These are phyloP conservation scores for Haplosporangium sp. DNA, from an alignment of 371 early-diverging fungal species.

Conservation along the genomic window DNA sequence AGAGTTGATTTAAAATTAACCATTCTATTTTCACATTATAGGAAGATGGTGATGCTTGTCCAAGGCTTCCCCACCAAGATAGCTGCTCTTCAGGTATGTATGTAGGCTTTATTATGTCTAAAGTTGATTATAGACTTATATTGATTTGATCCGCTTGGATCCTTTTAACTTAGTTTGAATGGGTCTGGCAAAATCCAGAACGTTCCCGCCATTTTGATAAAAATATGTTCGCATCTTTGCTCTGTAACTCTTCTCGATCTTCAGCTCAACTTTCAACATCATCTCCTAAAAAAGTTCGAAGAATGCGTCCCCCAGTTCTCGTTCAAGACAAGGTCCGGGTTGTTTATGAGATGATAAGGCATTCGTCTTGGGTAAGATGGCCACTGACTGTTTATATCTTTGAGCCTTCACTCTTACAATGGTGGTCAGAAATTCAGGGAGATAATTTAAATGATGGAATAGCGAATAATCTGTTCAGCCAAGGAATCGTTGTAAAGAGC, in stretches of 20 bases:
- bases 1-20: too few relatives aligned
- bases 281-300: not conserved
- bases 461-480: conserved; percentile 3
- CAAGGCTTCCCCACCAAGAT: conserved; percentile 69
- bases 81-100: conserved; percentile 64
- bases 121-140: not conserved
- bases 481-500: conserved; percentile 2
- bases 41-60: conserved; percentile 68
- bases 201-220: conserved; percentile 64
- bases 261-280: not conserved
- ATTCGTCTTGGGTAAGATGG: conserved; percentile 44
- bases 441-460: not conserved
- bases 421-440: conserved; percentile 26
- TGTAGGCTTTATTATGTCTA: not conserved
- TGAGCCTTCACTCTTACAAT: conserved; percentile 3
- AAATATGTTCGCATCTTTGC: not conserved
- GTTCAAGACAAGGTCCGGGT: conserved; percentile 29
- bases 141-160: not conserved
- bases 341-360: conserved; percentile 28
- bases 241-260: not conserved
- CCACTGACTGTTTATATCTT: conserved; percentile 34
- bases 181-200: conserved; percentile 75
- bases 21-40: not conserved
- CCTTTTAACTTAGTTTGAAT: conserved; percentile 63
- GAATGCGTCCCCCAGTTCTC: conserved; percentile 8